Evolutionary conservation across 805 yeast species (phyloP), one percentile per base, ranked within the genome.

Genomic region (Kluyveromyces wickerhamii): DNA sequence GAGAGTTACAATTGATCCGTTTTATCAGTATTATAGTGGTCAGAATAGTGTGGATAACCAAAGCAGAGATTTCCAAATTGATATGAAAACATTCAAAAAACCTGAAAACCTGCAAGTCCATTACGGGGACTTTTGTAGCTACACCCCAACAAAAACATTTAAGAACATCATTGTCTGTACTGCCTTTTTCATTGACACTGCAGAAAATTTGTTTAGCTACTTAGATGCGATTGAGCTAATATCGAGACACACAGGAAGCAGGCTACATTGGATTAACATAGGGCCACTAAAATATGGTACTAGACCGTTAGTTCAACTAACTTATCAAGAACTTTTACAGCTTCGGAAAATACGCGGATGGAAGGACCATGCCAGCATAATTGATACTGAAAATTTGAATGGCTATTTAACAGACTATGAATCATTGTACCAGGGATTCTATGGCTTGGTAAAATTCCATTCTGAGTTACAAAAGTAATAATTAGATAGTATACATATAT

Each of bases 211-310:
- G 32, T 65, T 89, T 42, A 79, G 75, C 26, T 88, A 88, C 55
- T 57, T 89, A 36, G 80, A 79, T 35, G 59, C 79, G 1, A 76
- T 89, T 23, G 70, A 71, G 37, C 47, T 54, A 8, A 47, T 79
- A 22, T 58, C 66, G 8, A 48, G 49, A 7, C 64, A 62, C 7
- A 33, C 47, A 23, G 62, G 62, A 11, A 19, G 26, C 12, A 67
- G 67, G 3, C 79, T 84, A 0, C 65, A 69, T 27, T 89, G 97
- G 97, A 74, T 89, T 42, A 89, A 92, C 52, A 67, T 77, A 10
- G 98, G 98, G 0, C 98, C 98, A 0, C 65, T 92, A 41, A 82
- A 88, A 55, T 89, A 92, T 65, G 96, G 96, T 1, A 75, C 86
- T 2, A 82, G 87, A 35, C 77, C 95, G 31, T 66, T 71, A 52